A percentile compares a stretch with the other conserved stretches of the same genome.
Conservation (phyloP, 768 basidiomycete species). For the Paxillus ammoniavirescens region DNA sequence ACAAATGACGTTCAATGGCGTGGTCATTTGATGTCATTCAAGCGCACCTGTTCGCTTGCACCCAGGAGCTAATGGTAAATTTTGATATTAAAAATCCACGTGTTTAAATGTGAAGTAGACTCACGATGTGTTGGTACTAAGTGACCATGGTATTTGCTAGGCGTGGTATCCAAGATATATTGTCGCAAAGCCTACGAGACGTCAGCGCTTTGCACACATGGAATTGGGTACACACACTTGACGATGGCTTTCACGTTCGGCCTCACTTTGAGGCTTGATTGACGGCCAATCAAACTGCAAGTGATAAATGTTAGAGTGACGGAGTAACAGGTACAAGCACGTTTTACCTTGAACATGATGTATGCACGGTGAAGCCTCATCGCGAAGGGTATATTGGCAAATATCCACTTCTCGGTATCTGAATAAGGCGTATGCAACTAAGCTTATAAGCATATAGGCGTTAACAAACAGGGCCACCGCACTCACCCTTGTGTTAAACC, state of each 20-base stretch:
- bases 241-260: conserved; percentile 10
- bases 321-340: not conserved
- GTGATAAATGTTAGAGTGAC: not conserved
- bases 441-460: conserved; percentile 29
- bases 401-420: conserved; percentile 46
- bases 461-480: not conserved
- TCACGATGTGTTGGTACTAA: conserved; percentile 54
- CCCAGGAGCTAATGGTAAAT: conserved; percentile 43
- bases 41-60: conserved; percentile 49
- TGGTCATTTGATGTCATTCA: not conserved
- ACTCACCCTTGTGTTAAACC: conserved; percentile 54
- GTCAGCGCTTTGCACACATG: not conserved
- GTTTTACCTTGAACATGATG: conserved; percentile 46
- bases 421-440: conserved; percentile 38
- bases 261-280: conserved; percentile 8
- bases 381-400: conserved; percentile 49
- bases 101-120: conserved; percentile 7
- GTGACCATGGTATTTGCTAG: conserved; percentile 43
- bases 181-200: conserved; percentile 34
- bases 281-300: conserved; percentile 20
- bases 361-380: conserved; percentile 51
- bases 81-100: too few relatives aligned
- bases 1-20: not conserved
- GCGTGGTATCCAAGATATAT: conserved; percentile 50
- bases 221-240: conserved; percentile 1